phyloP scores from a whole-genome alignment of 2,329 filamentous ascomycete species.

The Magnaporthales sp. region DNA sequence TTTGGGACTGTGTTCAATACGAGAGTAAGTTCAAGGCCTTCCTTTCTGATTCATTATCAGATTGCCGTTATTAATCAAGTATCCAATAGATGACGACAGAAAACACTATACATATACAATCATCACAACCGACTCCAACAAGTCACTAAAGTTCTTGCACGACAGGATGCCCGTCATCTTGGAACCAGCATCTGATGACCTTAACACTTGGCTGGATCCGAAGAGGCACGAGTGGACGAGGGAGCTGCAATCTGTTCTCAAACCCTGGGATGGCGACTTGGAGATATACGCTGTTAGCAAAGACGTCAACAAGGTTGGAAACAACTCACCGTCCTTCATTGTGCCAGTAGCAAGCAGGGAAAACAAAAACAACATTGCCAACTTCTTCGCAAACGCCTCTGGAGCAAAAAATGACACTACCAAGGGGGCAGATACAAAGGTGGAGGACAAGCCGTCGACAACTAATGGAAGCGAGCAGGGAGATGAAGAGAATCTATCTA shows the following conservation, averaged over 20 bases:
- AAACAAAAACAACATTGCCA: constrained; percentile 89
- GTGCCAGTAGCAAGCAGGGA: constrained; percentile 75
- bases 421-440: background rate
- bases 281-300: constrained; percentile 80
- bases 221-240: constrained; percentile 61
- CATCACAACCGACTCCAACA: constrained; percentile 82
- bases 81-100: constrained; percentile 42
- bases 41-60: background rate
- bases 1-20: constrained; percentile 84
- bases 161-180: constrained; percentile 94
- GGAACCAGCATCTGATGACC: constrained; percentile 61
- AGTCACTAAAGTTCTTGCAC: constrained; percentile 78
- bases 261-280: constrained; percentile 68
- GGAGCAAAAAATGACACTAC: constrained; percentile 13
- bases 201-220: constrained; percentile 75
- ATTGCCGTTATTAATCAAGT: background rate
- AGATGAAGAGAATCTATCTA: background rate
- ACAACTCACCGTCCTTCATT: constrained; percentile 77
- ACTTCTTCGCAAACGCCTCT: constrained; percentile 69
- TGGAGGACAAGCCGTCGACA: background rate
- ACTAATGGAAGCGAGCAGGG: too few species aligned
- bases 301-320: constrained; percentile 90
- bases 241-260: constrained; percentile 71
- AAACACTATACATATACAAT: constrained; percentile 85
- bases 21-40: constrained; percentile 43